Conservation (phyloP, 1,284 basidiomycete species). For the Ustilago lituana region DNA sequence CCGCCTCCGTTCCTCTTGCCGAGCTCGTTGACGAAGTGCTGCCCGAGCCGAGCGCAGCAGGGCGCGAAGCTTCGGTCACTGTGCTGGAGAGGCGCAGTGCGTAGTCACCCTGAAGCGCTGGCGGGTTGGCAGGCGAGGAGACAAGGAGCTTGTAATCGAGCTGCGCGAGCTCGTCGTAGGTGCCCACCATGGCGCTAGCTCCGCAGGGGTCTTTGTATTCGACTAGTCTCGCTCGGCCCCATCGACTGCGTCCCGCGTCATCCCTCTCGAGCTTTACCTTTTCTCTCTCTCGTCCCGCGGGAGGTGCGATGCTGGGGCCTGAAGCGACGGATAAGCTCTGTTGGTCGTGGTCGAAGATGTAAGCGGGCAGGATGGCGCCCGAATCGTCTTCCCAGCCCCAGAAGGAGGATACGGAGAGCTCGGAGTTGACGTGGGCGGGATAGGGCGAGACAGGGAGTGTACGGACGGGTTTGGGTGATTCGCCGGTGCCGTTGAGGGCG, state of each 20-base stretch:
- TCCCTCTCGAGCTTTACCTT: conserved; percentile 48
- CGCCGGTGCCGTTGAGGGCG: conserved; percentile 15
- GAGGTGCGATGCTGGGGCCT: conserved; percentile 5
- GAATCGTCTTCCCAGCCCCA: conserved; percentile 68
- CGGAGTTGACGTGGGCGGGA: conserved; percentile 72
- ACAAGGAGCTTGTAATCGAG: conserved; percentile 67
- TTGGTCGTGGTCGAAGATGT: conserved; percentile 24
- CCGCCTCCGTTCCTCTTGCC: neutral
- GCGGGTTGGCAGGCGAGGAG: conserved; percentile 49
- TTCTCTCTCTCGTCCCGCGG: conserved; percentile 41
- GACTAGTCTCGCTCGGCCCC: conserved; percentile 59
- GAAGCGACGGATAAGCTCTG: conserved; percentile 12
- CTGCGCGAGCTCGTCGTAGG: conserved; percentile 76
- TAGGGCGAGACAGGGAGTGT: conserved; percentile 77
- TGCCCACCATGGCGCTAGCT: conserved; percentile 69
- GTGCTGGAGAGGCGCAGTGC: conserved; percentile 31
- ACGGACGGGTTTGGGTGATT: conserved; percentile 41
- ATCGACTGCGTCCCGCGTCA: conserved; percentile 52
- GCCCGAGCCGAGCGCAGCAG: neutral
- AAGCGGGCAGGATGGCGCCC: conserved; percentile 47
- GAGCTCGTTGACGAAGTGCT: neutral
- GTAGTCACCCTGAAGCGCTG: conserved; percentile 39
- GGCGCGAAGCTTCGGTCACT: conserved; percentile 7
- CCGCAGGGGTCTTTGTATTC: conserved; percentile 64
- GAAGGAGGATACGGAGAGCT: conserved; percentile 74